Base-by-base conservation (phyloP, 2,329 filamentous ascomycete genomes). In the Fusarium sp. region DNA sequence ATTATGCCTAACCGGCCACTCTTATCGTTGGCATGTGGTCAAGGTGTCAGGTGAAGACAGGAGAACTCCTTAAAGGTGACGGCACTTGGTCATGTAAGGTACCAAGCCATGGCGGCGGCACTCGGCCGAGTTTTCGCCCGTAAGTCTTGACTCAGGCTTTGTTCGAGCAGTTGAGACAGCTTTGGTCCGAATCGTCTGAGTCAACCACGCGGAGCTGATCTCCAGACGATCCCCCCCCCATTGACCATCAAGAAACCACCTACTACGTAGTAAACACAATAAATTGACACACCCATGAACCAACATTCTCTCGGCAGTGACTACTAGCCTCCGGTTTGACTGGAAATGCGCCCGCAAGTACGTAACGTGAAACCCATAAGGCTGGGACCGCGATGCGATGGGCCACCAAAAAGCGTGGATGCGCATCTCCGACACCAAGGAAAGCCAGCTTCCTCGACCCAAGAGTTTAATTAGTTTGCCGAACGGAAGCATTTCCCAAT, bases 401-500 rank as follows among this genome's bases (percentile, higher is more conserved):
- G 22, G n/a, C 33, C 24, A 59, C 31, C 24, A 60, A 24, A 59
- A 24, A 58, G 49, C 71, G 71, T 69, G 71, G 71, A 74, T 64
- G 71, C 53, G 33, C 29, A 70, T 33, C 40, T 67, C 67, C 65
- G 64, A 71, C 55, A 69, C 56, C 57, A 69, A 49, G 51, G 59
- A 46, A 65, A 27, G 33, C 62, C n/a, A 56, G 60, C 38, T 16
- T 44, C 36, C 20, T 62, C 42, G 35, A 27, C 44, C 38, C n/a
- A 33, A 56, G 22, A 36, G 62, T 69, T 67, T 61, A 58, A 72
- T 60, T 62, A 63, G 62, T 55, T 66, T 65, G 59, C 42, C 17
- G 20, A 31, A 33, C 69, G 69, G 72, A 38, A 74, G 62, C 64
- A 49, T 49, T 74, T 70, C 72, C 65, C 51, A 29, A 72, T 70